Percentiles rank a stretch among this genome's conserved stretches.
These are phyloP conservation scores for Cyclotella cryptica DNA, from an alignment of 108 stramenopile genomes.

Conservation along the genomic window DNA sequence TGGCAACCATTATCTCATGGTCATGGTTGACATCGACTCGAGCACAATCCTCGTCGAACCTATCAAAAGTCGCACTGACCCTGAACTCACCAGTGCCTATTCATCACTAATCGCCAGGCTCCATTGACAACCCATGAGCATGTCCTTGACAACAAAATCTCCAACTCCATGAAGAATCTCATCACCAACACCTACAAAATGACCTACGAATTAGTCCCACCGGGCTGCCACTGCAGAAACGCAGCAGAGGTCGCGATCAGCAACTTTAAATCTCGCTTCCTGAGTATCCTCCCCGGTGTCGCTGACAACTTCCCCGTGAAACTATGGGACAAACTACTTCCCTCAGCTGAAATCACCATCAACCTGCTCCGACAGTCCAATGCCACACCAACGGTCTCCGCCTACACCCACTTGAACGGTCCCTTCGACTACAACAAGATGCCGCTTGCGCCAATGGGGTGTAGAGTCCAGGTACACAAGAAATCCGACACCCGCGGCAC, in stretches of 20 bases:
- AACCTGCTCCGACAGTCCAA: too few species aligned
- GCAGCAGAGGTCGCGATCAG: background rate
- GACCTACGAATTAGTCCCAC: background rate
- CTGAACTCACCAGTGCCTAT: background rate
- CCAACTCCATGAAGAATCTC: background rate
- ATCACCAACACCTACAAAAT: background rate
- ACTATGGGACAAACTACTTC: background rate
- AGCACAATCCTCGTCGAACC: background rate
- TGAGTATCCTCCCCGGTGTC: background rate
- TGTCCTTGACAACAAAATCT: background rate
- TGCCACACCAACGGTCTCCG: too few species aligned
- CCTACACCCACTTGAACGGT: background rate
- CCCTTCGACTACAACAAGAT: background rate
- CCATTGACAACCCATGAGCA: background rate
- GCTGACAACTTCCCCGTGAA: background rate
- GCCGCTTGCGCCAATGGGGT: background rate
- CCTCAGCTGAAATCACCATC: too few species aligned
- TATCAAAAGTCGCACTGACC: background rate
- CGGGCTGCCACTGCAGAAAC: background rate
- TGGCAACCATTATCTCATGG: too few species aligned
- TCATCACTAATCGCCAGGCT: background rate
- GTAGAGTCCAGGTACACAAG: background rate
- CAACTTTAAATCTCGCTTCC: constrained; percentile 1
- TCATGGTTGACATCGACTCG: background rate
- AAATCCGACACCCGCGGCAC: background rate